Conservation (phyloP, 495 filamentous ascomycete species). For the Podospora fimiseda region DNA sequence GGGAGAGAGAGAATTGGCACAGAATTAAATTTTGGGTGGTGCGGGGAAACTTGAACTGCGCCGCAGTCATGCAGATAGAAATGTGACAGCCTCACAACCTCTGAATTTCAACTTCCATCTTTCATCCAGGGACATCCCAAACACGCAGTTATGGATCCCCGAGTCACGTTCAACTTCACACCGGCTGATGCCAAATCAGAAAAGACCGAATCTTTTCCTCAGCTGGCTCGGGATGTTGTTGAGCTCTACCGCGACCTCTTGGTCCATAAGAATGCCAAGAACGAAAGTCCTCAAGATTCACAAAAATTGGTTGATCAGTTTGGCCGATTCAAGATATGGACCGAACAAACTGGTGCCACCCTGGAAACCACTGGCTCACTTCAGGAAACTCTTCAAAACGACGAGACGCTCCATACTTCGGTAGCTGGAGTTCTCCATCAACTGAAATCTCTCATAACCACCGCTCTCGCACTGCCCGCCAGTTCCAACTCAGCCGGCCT, state of each 20-base stretch:
- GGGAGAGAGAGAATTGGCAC: too few species aligned
- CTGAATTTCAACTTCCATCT: too few species aligned
- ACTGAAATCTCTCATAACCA: not conserved
- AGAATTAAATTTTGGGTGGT: too few species aligned
- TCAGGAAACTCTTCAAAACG: not conserved
- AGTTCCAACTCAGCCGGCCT: not conserved
- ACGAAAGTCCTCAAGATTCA: not conserved
- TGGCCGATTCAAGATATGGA: not conserved
- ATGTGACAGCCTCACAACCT: too few species aligned
- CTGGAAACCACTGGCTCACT: not conserved
- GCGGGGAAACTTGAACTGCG: too few species aligned
- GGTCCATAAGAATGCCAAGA: not conserved
- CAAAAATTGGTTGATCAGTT: not conserved
- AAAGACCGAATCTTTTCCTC: not conserved
- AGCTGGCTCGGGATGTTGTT: not conserved
- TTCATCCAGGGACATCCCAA: too few species aligned
- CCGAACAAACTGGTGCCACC: not conserved
- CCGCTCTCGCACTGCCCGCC: not conserved
- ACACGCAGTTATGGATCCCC: not conserved
- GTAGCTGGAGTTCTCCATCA: not conserved
- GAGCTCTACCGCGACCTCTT: not conserved
- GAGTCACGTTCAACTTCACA: not conserved
- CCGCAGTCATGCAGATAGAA: too few species aligned
- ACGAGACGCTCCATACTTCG: not conserved
- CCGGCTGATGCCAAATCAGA: not conserved